phyloP scores from a whole-genome alignment of 2,329 filamentous ascomycete species.

The Hypoxylon sp. region DNA sequence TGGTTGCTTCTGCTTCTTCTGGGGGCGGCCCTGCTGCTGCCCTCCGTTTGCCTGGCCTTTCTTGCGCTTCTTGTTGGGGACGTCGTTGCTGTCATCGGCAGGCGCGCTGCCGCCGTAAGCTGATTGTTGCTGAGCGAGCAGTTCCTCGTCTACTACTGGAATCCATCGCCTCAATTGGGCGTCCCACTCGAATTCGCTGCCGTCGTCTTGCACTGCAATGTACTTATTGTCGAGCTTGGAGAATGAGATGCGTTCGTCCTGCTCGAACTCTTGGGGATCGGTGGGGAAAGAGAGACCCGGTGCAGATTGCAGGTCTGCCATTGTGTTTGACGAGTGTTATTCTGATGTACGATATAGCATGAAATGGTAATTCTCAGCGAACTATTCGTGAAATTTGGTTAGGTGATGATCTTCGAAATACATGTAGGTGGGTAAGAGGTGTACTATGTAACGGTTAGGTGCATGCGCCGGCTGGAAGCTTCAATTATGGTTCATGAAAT shows the following conservation, averaged over 20 bases:
- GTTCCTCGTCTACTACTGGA: constrained; percentile 65
- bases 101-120: constrained; percentile 54
- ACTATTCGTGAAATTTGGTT: neutral
- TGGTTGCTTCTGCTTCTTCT: constrained; percentile 62
- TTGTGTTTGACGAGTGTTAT: constrained; percentile 16
- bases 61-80: constrained; percentile 55
- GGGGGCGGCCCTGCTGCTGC: constrained; percentile 53
- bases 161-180: constrained; percentile 79
- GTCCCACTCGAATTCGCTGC: constrained; percentile 88
- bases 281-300: constrained; percentile 62
- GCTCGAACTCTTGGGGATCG: constrained; percentile 76
- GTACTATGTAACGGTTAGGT: too few species aligned
- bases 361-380: neutral
- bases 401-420: neutral
- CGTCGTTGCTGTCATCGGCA: constrained; percentile 48
- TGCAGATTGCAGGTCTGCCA: constrained; percentile 44
- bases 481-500: constrained; percentile 21
- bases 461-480: constrained; percentile 6
- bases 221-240: constrained; percentile 86
- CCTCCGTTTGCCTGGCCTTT: constrained; percentile 51
- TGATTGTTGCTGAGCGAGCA: constrained; percentile 52
- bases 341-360: constrained; percentile 4
- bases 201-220: constrained; percentile 86
- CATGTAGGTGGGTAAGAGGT: neutral
- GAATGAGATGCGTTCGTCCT: constrained; percentile 86